Evolutionary conservation across 345 rosid species (phyloP).

Genomic region (Nephelium lappaceum): DNA sequence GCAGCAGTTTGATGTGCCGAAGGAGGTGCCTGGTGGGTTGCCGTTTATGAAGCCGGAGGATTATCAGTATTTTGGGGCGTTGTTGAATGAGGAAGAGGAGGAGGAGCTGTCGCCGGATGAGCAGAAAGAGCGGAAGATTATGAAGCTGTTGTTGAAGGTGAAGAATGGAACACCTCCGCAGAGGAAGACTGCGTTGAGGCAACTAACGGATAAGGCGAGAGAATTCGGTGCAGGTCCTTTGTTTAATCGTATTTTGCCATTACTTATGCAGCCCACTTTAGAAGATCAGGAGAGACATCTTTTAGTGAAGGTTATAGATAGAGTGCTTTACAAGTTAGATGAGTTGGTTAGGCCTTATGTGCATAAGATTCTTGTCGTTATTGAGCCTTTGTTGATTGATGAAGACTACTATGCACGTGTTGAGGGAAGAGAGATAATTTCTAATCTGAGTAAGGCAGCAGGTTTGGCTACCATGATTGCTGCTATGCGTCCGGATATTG

Average conservation of each 20-base stretch:
- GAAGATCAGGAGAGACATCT: slow-evolving; percentile 99
- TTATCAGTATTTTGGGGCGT: slow-evolving; percentile 86
- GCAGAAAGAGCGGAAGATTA: slow-evolving; percentile 96
- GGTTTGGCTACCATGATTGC: slow-evolving; percentile 99
- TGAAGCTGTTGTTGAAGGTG: slow-evolving; percentile 95
- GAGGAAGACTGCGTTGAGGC: slow-evolving; percentile 96
- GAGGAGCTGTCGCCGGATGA: slow-evolving; percentile 90
- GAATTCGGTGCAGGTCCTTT: slow-evolving; percentile 98
- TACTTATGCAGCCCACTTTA: slow-evolving; percentile 98
- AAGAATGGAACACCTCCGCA: slow-evolving; percentile 98
- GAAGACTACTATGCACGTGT: slow-evolving; percentile 99
- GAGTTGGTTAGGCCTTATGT: slow-evolving; percentile 97
- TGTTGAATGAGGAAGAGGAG: slow-evolving; percentile 90
- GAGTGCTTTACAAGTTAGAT: slow-evolving; percentile 90
- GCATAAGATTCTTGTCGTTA: slow-evolving; percentile 98
- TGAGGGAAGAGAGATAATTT: slow-evolving; percentile 98
- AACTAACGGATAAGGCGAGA: slow-evolving; percentile 96
- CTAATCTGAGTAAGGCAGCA: slow-evolving; percentile 97
- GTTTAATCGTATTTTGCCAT: slow-evolving; percentile 82
- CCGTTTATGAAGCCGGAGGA: slow-evolving; percentile 99
- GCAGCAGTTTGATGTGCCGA: slow-evolving; percentile 95
- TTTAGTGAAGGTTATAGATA: slow-evolving; percentile 94
- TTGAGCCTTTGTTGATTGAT: slow-evolving; percentile 97
- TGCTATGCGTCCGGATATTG: slow-evolving; percentile 99
- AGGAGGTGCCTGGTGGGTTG: slow-evolving; percentile 84